A percentile compares a stretch with the other conserved stretches of the same genome.
These are phyloP conservation scores for Pyrenula aspistea DNA, from an alignment of 495 filamentous ascomycete species.

Conservation along the genomic window DNA sequence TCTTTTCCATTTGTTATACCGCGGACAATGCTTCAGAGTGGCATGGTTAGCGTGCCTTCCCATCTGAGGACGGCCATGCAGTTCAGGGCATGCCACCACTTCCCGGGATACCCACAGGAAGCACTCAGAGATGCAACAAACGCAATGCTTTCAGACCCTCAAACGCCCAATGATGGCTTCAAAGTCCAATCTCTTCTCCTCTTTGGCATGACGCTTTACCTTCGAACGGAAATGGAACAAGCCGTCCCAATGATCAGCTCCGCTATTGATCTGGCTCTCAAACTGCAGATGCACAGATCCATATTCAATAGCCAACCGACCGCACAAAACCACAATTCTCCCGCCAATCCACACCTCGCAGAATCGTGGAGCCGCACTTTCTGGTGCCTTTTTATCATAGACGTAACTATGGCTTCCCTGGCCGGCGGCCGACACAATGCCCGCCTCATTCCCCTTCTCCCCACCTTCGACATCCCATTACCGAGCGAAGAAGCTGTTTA, in stretches of 20 bases:
- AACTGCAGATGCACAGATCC: slow-evolving; percentile 24
- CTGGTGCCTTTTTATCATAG: slow-evolving; percentile 30
- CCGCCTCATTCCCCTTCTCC: slow-evolving; percentile 16
- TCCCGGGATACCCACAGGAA: neutral
- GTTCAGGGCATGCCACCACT: neutral
- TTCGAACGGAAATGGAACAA: neutral
- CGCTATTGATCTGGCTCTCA: slow-evolving; percentile 21
- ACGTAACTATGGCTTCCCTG: slow-evolving; percentile 22
- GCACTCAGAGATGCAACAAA: neutral
- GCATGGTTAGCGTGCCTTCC: neutral
- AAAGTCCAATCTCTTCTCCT: neutral
- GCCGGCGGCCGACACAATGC: neutral
- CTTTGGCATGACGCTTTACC: neutral
- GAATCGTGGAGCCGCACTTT: slow-evolving; percentile 29
- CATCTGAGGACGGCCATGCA: neutral
- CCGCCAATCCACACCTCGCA: slow-evolving; percentile 5
- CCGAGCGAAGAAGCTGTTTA: slow-evolving; percentile 1
- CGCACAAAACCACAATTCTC: slow-evolving; percentile 5
- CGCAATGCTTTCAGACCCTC: neutral
- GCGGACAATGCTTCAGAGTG: neutral
- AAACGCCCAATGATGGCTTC: neutral
- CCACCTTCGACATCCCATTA: slow-evolving; percentile 17
- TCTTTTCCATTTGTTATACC: neutral
- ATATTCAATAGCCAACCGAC: slow-evolving; percentile 21
- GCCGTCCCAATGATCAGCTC: neutral